phyloP scores from a whole-genome alignment of 306 rosid species.

The Quercus glauca region DNA sequence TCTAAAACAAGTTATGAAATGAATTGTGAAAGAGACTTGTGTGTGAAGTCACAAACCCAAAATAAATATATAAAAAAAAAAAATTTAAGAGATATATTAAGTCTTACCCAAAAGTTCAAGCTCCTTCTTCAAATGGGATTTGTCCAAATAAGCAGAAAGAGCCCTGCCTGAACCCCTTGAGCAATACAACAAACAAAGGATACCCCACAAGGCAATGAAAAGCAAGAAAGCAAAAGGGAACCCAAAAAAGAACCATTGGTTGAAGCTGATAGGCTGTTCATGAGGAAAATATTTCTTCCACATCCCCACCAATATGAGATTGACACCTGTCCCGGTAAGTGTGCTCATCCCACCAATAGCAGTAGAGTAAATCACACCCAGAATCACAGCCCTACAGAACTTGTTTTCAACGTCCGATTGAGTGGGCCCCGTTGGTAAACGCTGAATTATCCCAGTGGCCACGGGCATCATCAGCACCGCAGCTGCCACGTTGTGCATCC shows the following conservation, averaged over 20 bases:
- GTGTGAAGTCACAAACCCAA: too few relatives aligned
- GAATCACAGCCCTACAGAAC: constrained; percentile 78
- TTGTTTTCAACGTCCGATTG: constrained; percentile 42
- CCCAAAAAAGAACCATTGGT: constrained; percentile 59
- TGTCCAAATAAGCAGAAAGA: constrained; percentile 60
- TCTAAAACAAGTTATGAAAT: too few relatives aligned
- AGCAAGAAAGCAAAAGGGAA: constrained; percentile 61
- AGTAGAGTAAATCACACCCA: constrained; percentile 58
- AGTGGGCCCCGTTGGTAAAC: constrained; percentile 41
- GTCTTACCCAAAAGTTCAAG: constrained; percentile 67
- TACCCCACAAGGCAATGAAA: constrained; percentile 51
- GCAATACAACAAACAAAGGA: constrained; percentile 59
- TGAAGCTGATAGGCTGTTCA: constrained; percentile 72
- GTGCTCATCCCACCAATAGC: constrained; percentile 82
- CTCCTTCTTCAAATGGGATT: constrained; percentile 64
- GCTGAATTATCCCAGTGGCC: constrained; percentile 72
- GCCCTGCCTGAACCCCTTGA: constrained; percentile 40
- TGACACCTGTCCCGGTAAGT: constrained; percentile 90
- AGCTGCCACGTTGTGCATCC: constrained; percentile 90
- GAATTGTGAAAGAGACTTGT: too few relatives aligned
- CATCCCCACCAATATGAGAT: constrained; percentile 74
- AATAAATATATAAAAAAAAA: too few relatives aligned
- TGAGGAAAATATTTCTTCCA: constrained; percentile 70
- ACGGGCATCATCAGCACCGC: constrained; percentile 95
- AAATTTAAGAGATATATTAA: neutral